Conservation (phyloP, 108 stramenopile genomes). For the Discostella pseudostelligera region DNA sequence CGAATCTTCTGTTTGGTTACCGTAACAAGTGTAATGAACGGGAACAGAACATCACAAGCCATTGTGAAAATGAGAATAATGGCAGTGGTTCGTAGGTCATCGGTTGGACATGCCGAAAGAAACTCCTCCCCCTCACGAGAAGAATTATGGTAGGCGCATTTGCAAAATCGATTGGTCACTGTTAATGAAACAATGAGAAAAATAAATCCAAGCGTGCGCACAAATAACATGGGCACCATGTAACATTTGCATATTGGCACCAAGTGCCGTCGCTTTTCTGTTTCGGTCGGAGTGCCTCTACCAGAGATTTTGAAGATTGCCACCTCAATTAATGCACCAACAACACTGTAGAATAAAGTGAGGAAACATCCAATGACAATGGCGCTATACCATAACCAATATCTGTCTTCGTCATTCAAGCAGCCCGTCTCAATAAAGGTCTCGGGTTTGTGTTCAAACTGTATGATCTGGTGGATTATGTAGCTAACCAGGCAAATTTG, state of each 20-base stretch:
- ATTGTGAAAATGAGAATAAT: constrained; percentile 23
- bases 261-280: constrained; percentile 11
- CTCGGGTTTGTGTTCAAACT: constrained; percentile 7
- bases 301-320: constrained; percentile 22
- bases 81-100: constrained; percentile 6
- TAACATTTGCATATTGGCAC: constrained; percentile 30
- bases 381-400: constrained; percentile 10
- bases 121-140: neutral
- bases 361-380: neutral
- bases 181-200: constrained; percentile 2
- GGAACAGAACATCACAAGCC: constrained; percentile 18
- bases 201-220: constrained; percentile 13
- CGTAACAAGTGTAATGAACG: constrained; percentile 5
- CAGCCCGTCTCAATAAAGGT: constrained; percentile 13
- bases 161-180: constrained; percentile 15
- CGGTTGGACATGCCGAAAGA: neutral
- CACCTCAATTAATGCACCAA: constrained; percentile 13
- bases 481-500: constrained; percentile 17
- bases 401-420: constrained; percentile 8
- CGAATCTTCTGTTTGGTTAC: constrained; percentile 10
- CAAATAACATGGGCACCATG: constrained; percentile 22
- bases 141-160: constrained; percentile 1
- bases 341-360: constrained; percentile 4
- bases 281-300: constrained; percentile 34
- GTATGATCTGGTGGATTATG: constrained; percentile 13